Evolutionary conservation across 257 asterid genomes (phyloP).

Genomic region (Lantana camara): DNA sequence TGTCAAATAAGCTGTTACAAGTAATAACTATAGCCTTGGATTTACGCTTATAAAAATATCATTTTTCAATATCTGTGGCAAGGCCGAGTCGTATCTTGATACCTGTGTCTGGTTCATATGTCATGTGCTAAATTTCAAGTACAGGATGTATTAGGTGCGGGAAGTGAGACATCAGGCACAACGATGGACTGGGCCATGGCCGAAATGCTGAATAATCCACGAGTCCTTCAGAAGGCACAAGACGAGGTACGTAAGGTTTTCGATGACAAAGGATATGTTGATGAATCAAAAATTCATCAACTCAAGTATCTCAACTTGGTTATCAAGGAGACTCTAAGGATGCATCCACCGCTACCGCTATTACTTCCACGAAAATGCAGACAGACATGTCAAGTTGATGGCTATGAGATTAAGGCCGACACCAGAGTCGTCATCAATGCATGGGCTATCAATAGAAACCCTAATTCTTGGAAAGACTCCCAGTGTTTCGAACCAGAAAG

Average conservation of each 20-base stretch:
- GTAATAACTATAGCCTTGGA: too few species aligned
- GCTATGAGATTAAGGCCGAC: constrained; percentile 9
- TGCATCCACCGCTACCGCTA: constrained; percentile 32
- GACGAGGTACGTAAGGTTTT: constrained; percentile 26
- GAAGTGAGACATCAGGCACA: constrained; percentile 36
- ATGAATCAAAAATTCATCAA: constrained; percentile 23
- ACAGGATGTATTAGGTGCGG: constrained; percentile 30
- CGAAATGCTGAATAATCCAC: constrained; percentile 25
- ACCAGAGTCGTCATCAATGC: constrained; percentile 26
- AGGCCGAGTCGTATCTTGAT: too few species aligned
- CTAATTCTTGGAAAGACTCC: constrained; percentile 25
- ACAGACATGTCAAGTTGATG: constrained; percentile 22
- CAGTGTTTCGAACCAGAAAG: constrained; percentile 34
- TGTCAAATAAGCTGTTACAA: too few species aligned
- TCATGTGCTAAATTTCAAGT: not conserved
- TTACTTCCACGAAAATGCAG: constrained; percentile 26
- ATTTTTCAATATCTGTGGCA: too few species aligned
- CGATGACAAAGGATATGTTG: constrained; percentile 20
- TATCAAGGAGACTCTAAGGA: constrained; percentile 28
- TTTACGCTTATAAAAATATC: too few species aligned
- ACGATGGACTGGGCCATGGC: constrained; percentile 35
- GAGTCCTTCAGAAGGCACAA: constrained; percentile 27
- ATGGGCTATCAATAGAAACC: constrained; percentile 30
- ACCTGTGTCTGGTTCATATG: too few species aligned
- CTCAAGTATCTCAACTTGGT: constrained; percentile 25